Base-by-base conservation (phyloP, 1,284 basidiomycete species). In the Ganoderma lingzhi region DNA sequence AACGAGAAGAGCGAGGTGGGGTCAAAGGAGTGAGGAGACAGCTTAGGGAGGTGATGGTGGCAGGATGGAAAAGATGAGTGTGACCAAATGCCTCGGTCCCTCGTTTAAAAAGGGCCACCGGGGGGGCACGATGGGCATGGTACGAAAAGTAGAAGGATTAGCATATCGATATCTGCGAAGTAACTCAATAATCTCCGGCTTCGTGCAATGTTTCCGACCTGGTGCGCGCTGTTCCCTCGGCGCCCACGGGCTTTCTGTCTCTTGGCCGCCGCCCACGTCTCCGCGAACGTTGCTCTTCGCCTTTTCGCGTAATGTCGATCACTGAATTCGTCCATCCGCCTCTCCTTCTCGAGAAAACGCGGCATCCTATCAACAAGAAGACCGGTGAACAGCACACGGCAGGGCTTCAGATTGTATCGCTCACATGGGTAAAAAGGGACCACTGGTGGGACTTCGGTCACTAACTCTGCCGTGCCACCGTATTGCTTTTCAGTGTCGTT, bases 141-240 rank as follows among this genome's bases (percentile, higher is more conserved):
- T 19, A 37, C 59, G n/a, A 61, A 39, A 42, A 42, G 37, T 12
- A 61, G 39, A 6, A 30, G 28, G 39, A 59, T 39, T 32, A n/a
- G 53, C 67, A 67, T 64, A 70, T 63, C 68, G 62, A 65, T 64
- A 70, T 63, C 68, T 65, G 41, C 59, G 37, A 3, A 64, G 63
- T 67, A 44, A 51, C 63, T 65, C 48, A 55, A 60, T 56, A 53
- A 51, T 37, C 61, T 12, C 64, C 44, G 56, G 30, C 41, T 35
- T 35, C 51, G 60, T n/a, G 37, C 63, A 62, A 62, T 48, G 51
- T 62, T 58, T 62, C 44, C 64, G 39, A 51, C 56, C 37, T 23
- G 8, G 10, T 17, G 59, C 53, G 30, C 53, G 30, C 48, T 56
- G 53, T 17, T 32, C 28, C 32, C 32, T 35, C 56, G 39, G 59